These are phyloP conservation scores for Phialemonium atrogriseum DNA, from an alignment of 2,329 filamentous ascomycete genomes.

Conservation along the genomic window DNA sequence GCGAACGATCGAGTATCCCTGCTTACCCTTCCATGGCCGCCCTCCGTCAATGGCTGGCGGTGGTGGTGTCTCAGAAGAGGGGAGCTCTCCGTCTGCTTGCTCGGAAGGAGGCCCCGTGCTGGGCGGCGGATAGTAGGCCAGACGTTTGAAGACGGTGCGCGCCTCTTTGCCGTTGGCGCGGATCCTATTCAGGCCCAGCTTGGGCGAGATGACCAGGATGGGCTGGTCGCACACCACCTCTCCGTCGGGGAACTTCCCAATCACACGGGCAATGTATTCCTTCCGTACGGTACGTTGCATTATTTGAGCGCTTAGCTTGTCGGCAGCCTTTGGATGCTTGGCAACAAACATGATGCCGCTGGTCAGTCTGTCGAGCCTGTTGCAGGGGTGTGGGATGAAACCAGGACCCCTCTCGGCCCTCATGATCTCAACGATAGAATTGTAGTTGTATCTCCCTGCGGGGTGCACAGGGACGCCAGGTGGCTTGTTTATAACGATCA, in stretches of 20 bases:
- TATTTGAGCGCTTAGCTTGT: constrained; percentile 68
- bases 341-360: constrained; percentile 98
- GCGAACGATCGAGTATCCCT: constrained; percentile 89
- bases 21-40: constrained; percentile 41
- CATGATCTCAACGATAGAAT: constrained; percentile 91
- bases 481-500: constrained; percentile 96
- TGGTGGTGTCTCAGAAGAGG: constrained; percentile 8
- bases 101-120: constrained; percentile 4
- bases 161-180: constrained; percentile 86
- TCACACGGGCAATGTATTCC: constrained; percentile 88
- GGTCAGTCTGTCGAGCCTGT: constrained; percentile 86
- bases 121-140: constrained; percentile 77
- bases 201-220: constrained; percentile 88
- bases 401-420: constrained; percentile 57
- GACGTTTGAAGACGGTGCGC: constrained; percentile 79
- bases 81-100: constrained; percentile 1
- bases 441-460: constrained; percentile 91
- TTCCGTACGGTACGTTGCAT: constrained; percentile 77
- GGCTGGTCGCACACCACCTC: constrained; percentile 90
- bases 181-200: constrained; percentile 90
- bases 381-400: constrained; percentile 64
- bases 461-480: constrained; percentile 92
- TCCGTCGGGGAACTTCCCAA: constrained; percentile 83
- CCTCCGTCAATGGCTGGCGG: constrained; percentile 15
- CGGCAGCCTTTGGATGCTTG: constrained; percentile 74